Percentiles rank a stretch among this genome's conserved stretches.
Conservation (phyloP, 306 rosid genomes). For the Urtica urens region DNA sequence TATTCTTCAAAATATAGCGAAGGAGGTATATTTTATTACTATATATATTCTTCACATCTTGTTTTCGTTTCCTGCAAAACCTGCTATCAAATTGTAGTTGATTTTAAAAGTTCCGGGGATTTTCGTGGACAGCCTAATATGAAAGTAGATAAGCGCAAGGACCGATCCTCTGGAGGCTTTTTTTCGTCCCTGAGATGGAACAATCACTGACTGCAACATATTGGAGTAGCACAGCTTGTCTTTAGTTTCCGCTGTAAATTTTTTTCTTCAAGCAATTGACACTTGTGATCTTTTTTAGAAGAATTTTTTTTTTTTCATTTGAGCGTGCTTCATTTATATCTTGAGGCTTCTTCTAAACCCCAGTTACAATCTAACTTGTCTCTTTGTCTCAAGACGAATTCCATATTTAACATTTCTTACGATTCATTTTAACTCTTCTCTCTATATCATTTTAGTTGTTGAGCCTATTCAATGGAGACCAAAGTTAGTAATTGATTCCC, state of each 20-base stretch:
- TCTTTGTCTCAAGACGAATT: no score
- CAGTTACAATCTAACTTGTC: no score
- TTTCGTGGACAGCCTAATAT: no score
- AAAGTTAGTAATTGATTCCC: no score
- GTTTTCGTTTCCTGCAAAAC: background rate
- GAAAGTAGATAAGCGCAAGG: slow-evolving; percentile 40
- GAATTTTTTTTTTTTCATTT: background rate
- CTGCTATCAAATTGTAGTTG: no score
- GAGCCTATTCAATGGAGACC: no score
- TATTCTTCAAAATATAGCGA: slow-evolving; percentile 51
- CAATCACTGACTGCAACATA: slow-evolving; percentile 27
- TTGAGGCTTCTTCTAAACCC: no score
- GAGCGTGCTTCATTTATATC: background rate
- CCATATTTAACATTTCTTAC: background rate
- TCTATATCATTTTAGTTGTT: background rate
- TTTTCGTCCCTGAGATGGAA: slow-evolving; percentile 55
- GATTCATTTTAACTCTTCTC: background rate
- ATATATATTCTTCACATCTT: background rate
- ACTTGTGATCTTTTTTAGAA: background rate
- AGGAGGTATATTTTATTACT: slow-evolving; percentile 45
- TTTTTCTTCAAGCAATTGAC: background rate
- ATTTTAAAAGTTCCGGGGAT: no score
- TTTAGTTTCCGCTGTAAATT: slow-evolving; percentile 11
- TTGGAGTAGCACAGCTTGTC: slow-evolving; percentile 1
- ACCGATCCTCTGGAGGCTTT: slow-evolving; percentile 35